Evolutionary conservation across 129 eudicot species (phyloP), one percentile per base, ranked within the genome.

Genomic region (Apium graveolens): DNA sequence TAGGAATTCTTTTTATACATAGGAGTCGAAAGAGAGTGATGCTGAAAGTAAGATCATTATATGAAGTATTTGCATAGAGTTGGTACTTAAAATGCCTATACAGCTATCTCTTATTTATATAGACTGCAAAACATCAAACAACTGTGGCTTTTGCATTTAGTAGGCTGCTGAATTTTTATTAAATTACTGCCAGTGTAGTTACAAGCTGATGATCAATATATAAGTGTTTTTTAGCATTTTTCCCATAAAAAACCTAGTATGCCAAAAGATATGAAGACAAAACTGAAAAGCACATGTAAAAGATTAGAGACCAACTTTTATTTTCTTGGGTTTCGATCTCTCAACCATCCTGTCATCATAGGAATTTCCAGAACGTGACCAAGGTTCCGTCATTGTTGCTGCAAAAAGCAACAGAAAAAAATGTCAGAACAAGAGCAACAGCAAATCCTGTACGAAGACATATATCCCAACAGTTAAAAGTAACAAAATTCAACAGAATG

Each of bases 301-400:
- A 75, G 78, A 80, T 68, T 65, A 82, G 83, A 57, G 45, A 89
- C 96, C 68, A 69, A 93, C 98, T 84, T 90, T 91, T 70, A 82
- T 81, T 63, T 83, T 78, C 76, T 85, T 88, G 41, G 82, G 68
- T 78, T 87, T 91, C 60, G 82, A 85, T 78, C 81, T 84, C 63
- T 84, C 96, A 73, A 77, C 81, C 65, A 85, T 60, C 55, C 82
- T 84, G 81, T 87, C 84, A 6, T 89, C 97, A 79, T 87, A 86
- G 41, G 91, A 84, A 78, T 81, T 88, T 75, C 87, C 78, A 69
- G 82, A 68, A 79, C 85, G 88, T 63, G 84, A 82, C 80, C 82
- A 88, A 57, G 43, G 96, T 81, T 87, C 88, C n/a, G 74, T 73
- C 68, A 69, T 74, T 57, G 78, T 91, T 83, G 89, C 55, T 60